These are phyloP conservation scores for Fusarium zealandicum DNA, from an alignment of 2,329 filamentous ascomycete species.

Conservation along the genomic window DNA sequence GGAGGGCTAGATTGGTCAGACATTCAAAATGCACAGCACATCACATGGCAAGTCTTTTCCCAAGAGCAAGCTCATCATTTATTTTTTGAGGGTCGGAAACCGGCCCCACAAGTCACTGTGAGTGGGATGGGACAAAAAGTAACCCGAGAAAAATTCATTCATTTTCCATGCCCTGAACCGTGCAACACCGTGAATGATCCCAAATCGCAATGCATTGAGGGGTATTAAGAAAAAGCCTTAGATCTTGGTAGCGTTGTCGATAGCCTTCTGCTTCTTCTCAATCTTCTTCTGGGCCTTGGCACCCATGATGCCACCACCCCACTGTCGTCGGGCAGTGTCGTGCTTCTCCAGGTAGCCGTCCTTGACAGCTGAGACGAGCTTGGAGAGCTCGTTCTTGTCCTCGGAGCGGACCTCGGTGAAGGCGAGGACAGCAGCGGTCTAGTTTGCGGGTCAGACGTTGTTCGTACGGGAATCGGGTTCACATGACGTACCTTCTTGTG, in stretches of 20 bases:
- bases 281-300: constrained; percentile 84
- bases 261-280: constrained; percentile 90
- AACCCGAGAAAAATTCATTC: constrained; percentile 51
- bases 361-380: constrained; percentile 96
- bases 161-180: constrained; percentile 54
- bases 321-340: constrained; percentile 89
- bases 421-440: constrained; percentile 96
- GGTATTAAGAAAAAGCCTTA: constrained; percentile 62
- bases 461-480: too few species aligned
- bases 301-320: constrained; percentile 99
- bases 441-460: constrained; percentile 40
- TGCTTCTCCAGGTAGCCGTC: constrained; percentile 97
- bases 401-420: constrained; percentile 96
- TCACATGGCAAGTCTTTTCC: constrained; percentile 27
- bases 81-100: constrained; percentile 48
- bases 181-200: constrained; percentile 49
- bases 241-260: constrained; percentile 97
- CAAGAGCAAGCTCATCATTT: constrained; percentile 42
- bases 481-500: constrained; percentile 86
- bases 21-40: background rate
- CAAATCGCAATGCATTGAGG: constrained; percentile 50
- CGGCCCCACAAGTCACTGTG: constrained; percentile 41
- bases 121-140: constrained; percentile 42
- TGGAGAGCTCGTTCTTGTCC: constrained; percentile 98
- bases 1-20: too few species aligned